Base-by-base conservation (phyloP, 306 rosid species). In the Inga oerstediana region DNA sequence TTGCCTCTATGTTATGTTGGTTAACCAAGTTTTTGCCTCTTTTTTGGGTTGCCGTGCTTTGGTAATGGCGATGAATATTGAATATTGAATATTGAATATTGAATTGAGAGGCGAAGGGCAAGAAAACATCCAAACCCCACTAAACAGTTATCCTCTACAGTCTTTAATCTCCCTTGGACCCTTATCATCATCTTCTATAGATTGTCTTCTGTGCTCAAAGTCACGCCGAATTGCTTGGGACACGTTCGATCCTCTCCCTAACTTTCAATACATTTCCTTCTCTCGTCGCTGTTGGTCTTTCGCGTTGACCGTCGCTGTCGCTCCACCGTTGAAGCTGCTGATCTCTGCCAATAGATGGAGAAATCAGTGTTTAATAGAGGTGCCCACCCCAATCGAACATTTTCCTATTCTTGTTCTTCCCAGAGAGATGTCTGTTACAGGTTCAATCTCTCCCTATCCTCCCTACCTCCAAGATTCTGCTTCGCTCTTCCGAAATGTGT, bases 371-470 rank as follows among this genome's bases (percentile, higher is more conserved):
- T 43, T n/a, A 43, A 77, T 76, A 81, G 87, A 76, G 93, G 78
- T 22, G 86, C 80, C 54, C 85, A 83, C 77, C 44, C 70, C 35
- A 65, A 45, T 67, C 87, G 76, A 24, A 51, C 89, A 19, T 79
- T 15, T 80, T 74, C 85, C 13, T 61, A 16, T 79, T 86, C 87
- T 27, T 84, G 82, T 80, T 86, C 90, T 81, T 90, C 97, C 74
- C 92, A 70, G 41, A 83, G 97, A 65, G 98, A 93, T 86, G 98
- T 96, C 82, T 84, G 69, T 86, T 96, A 96, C 96, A 96, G 99
- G 97, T 93, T 52, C 83, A 22, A 8, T 20, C 64, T n/a, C 64
- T 58, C 10, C 64, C 71, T 61, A 64, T 72, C 24, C 76, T 67
- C 69, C 30, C 78, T 86, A 67, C 68, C 82, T 39, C 84, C 39